These are phyloP conservation scores for Sporodiniella umbellata DNA, from an alignment of 371 early-diverging fungal genomes.

Conservation along the genomic window DNA sequence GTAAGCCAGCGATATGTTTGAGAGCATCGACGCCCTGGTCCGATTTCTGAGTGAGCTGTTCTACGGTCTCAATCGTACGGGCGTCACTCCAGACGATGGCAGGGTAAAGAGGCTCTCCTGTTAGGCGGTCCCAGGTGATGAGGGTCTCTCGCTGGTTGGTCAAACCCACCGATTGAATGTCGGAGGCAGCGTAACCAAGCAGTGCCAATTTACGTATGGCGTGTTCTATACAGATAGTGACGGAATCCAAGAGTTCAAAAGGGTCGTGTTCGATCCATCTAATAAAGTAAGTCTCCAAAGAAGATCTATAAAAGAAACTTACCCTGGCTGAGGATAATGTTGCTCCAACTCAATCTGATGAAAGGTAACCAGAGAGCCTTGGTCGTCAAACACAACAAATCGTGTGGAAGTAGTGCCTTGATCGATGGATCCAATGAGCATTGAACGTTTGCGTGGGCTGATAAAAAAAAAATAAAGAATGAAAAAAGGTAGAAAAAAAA, in stretches of 20 bases:
- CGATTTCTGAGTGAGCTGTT: conserved; percentile 43
- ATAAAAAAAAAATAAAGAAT: conserved; percentile 1
- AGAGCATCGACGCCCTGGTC: conserved; percentile 46
- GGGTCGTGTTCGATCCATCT: conserved; percentile 95
- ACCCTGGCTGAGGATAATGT: conserved; percentile 76
- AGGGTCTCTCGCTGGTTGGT: conserved; percentile 97
- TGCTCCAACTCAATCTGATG: conserved; percentile 84
- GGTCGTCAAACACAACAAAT: conserved; percentile 84
- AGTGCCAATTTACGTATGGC: conserved; percentile 61
- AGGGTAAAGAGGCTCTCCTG: conserved; percentile 81
- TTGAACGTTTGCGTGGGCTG: conserved; percentile 23
- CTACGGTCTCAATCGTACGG: conserved; percentile 78
- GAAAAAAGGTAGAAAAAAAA: conserved; percentile 4
- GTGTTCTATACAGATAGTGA: conserved; percentile 68
- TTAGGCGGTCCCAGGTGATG: conserved; percentile 83
- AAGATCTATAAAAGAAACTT: conserved; percentile 9
- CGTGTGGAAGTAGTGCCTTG: conserved; percentile 92
- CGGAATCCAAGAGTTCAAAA: conserved; percentile 69
- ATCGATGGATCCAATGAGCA: conserved; percentile 79
- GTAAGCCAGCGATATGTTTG: conserved; percentile 75
- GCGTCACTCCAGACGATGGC: conserved; percentile 96
- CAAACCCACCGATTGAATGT: conserved; percentile 82
- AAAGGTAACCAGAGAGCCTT: conserved; percentile 66
- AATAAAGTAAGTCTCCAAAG: no score
- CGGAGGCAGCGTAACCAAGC: conserved; percentile 53